phyloP scores from a whole-genome alignment of 2,329 filamentous ascomycete species.

The Aureobasidium vineae region DNA sequence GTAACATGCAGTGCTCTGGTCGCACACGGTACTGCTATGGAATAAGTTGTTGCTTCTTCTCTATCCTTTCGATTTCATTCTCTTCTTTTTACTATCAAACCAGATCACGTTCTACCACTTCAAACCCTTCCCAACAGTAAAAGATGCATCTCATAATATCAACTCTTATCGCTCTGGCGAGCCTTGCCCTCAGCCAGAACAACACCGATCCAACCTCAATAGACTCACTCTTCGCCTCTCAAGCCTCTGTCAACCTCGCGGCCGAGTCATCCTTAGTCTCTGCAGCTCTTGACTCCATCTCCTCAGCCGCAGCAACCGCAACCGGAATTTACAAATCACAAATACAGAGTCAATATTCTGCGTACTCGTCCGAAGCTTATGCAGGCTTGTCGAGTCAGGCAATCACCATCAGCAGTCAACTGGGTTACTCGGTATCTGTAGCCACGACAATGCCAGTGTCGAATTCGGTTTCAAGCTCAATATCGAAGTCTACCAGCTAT shows the following conservation, averaged over 20 bases:
- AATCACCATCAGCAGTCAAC: constrained; percentile 14
- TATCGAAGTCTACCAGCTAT: neutral
- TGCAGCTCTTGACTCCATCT: neutral
- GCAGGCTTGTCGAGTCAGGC: neutral
- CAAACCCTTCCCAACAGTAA: neutral
- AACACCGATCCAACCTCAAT: neutral
- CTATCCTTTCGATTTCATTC: neutral
- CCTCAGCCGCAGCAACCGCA: constrained; percentile 9
- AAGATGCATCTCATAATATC: neutral
- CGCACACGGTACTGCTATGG: neutral
- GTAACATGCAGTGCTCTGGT: neutral
- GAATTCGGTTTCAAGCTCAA: neutral
- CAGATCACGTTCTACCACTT: neutral
- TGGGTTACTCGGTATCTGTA: neutral
- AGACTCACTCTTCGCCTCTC: neutral
- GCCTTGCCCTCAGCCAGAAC: neutral
- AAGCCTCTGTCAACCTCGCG: constrained; percentile 8
- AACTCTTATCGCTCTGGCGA: neutral
- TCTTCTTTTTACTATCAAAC: neutral
- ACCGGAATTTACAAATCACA: neutral
- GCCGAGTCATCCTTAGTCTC: neutral
- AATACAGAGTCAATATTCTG: constrained; percentile 6
- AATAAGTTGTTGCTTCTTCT: neutral
- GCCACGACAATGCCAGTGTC: neutral
- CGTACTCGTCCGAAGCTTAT: constrained; percentile 10